Evolutionary conservation across 2,329 filamentous ascomycete genomes (phyloP).

Genomic region (Teratosphaeria gauchensis): DNA sequence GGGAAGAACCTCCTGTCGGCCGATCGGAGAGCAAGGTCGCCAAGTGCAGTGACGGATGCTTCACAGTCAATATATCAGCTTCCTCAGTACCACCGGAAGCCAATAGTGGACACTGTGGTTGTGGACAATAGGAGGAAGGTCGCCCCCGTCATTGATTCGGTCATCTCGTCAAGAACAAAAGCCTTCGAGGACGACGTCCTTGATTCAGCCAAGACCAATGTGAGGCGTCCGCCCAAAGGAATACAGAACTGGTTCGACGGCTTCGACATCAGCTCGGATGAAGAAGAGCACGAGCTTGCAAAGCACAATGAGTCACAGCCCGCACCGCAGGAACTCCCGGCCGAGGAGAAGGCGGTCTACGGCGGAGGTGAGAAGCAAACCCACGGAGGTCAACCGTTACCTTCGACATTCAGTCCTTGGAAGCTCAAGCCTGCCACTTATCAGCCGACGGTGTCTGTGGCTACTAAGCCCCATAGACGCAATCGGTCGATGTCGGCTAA

Average conservation of each 20-base stretch:
- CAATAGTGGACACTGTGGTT: conserved; percentile 1
- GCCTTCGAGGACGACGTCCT: conserved; percentile 30
- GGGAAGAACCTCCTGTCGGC: conserved; percentile 27
- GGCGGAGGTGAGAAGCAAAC: neutral
- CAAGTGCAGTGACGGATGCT: conserved; percentile 28
- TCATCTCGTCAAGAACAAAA: conserved; percentile 9
- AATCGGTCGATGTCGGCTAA: neutral
- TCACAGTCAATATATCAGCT: conserved; percentile 21
- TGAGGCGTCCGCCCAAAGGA: conserved; percentile 38
- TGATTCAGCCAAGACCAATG: conserved; percentile 38
- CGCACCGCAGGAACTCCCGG: conserved; percentile 14
- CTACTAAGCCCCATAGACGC: neutral
- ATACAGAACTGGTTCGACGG: conserved; percentile 44
- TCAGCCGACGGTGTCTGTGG: neutral
- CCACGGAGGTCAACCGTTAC: conserved; percentile 7
- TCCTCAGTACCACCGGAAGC: conserved; percentile 1
- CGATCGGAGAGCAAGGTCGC: conserved; percentile 31
- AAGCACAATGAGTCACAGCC: neutral
- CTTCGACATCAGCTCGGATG: conserved; percentile 24
- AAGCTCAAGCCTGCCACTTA: neutral
- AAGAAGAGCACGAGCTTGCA: conserved; percentile 13
- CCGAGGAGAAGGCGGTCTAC: conserved; percentile 5
- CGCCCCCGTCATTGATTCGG: conserved; percentile 1
- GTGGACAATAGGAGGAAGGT: conserved; percentile 2
- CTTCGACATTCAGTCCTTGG: conserved; percentile 10